phyloP scores from a whole-genome alignment of 2,329 filamentous ascomycete species.

The Sphaceloma murrayae region DNA sequence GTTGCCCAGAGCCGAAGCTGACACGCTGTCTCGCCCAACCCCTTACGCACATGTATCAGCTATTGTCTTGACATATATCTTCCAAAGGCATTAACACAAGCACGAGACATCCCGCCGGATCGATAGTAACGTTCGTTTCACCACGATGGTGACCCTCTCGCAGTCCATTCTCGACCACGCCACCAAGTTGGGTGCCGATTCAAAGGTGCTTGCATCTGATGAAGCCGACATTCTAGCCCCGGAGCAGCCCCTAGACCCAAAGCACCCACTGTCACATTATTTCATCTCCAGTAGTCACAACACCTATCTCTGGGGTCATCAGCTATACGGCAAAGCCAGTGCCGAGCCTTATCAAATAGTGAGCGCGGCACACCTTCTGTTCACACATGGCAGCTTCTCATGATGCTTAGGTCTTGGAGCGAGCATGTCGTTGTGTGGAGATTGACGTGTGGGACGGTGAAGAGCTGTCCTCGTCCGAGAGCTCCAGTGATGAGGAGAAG shows the following conservation, averaged over 20 bases:
- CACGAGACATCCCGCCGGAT: no score
- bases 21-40: no score
- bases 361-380: slow-evolving; percentile 28
- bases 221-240: slow-evolving; percentile 39
- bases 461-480: slow-evolving; percentile 33
- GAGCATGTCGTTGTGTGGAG: slow-evolving; percentile 81
- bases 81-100: no score
- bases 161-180: slow-evolving; percentile 9
- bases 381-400: not conserved
- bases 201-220: slow-evolving; percentile 34
- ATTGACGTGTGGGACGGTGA: slow-evolving; percentile 89
- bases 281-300: slow-evolving; percentile 95
- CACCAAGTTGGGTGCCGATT: slow-evolving; percentile 3
- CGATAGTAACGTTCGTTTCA: no score
- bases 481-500: slow-evolving; percentile 30
- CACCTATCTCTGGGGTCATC: slow-evolving; percentile 81
- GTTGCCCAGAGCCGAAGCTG: no score
- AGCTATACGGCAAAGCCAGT: slow-evolving; percentile 67
- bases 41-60: no score
- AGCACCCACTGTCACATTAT: slow-evolving; percentile 67
- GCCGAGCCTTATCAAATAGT: slow-evolving; percentile 70
- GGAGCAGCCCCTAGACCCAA: slow-evolving; percentile 25
- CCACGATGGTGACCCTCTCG: slow-evolving; percentile 17
- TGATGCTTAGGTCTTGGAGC: slow-evolving; percentile 41
- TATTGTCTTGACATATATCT: no score